Evolutionary conservation across 305 asterid genomes (phyloP).

Genomic region (Fraxinus albicans): DNA sequence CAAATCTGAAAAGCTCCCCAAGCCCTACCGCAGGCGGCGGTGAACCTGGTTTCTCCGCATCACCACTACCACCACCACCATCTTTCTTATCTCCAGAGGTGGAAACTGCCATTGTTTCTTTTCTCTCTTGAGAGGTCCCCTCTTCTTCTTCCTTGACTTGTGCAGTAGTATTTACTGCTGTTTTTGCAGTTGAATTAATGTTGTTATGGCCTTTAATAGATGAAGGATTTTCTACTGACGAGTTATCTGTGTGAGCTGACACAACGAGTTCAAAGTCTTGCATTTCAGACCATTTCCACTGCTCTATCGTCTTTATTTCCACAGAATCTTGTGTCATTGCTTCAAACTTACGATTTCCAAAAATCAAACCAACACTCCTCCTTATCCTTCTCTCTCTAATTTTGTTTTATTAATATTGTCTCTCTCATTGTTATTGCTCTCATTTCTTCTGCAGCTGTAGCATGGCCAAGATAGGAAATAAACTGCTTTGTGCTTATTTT

Average conservation of each 20-base stretch:
- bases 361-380: conserved; percentile 23
- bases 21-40: conserved; percentile 53
- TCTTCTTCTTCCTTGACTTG: neutral
- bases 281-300: conserved; percentile 87
- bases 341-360: conserved; percentile 20
- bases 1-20: conserved; percentile 82
- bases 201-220: conserved; percentile 41
- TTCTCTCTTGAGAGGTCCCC: conserved; percentile 11
- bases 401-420: neutral
- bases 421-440: conserved; percentile 5
- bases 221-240: conserved; percentile 20
- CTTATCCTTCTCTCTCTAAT: conserved; percentile 13
- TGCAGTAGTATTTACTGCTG: neutral
- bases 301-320: conserved; percentile 67
- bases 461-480: neutral
- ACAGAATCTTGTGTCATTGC: conserved; percentile 36
- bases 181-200: conserved; percentile 7
- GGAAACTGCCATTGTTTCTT: conserved; percentile 43
- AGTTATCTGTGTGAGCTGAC: conserved; percentile 31
- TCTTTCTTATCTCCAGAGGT: conserved; percentile 40
- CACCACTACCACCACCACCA: conserved; percentile 28
- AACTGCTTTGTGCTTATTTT: neutral
- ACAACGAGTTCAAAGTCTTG: conserved; percentile 70
- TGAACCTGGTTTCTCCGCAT: conserved; percentile 48
- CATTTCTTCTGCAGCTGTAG: conserved; percentile 1